Evolutionary conservation across 208 protist species (phyloP).

Genomic region (Crithidia fasciculata): DNA sequence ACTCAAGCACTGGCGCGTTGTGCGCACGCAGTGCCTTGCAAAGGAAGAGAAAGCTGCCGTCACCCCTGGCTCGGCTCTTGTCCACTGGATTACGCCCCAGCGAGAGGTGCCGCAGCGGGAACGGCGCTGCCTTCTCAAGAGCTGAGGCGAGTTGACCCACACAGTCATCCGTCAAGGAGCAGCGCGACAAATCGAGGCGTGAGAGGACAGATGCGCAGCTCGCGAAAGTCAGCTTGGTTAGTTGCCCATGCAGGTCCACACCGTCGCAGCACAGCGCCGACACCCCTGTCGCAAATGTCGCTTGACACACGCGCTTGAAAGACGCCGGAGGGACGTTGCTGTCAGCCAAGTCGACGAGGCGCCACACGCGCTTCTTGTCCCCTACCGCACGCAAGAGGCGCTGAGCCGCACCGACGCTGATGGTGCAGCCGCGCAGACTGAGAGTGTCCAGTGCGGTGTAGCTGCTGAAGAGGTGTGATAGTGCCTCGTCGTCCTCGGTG

Average conservation of each 20-base stretch:
- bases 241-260: conserved; percentile 26
- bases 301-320: conserved; percentile 39
- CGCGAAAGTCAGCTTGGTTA: conserved; percentile 37
- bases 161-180: conserved; percentile 45
- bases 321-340: conserved; percentile 15
- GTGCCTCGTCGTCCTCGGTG: conserved; percentile 24
- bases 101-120: conserved; percentile 49
- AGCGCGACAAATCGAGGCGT: conserved; percentile 42
- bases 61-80: conserved; percentile 31
- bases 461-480: conserved; percentile 35
- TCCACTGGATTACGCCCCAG: conserved; percentile 54
- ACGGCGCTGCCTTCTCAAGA: conserved; percentile 41
- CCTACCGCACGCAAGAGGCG: conserved; percentile 44
- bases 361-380: conserved; percentile 36
- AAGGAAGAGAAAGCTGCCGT: conserved; percentile 57
- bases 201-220: conserved; percentile 33
- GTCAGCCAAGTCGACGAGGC: conserved; percentile 33
- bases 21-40: conserved; percentile 63
- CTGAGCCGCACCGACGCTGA: conserved; percentile 32
- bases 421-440: conserved; percentile 26
- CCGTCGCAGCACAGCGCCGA: conserved; percentile 33
- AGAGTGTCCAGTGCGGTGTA: conserved; percentile 35
- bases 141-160: conserved; percentile 48
- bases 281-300: conserved; percentile 7
- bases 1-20: conserved; percentile 50